These are phyloP conservation scores for Apiotrichum porosum DNA, from an alignment of 1,284 basidiomycete genomes.

Conservation along the genomic window DNA sequence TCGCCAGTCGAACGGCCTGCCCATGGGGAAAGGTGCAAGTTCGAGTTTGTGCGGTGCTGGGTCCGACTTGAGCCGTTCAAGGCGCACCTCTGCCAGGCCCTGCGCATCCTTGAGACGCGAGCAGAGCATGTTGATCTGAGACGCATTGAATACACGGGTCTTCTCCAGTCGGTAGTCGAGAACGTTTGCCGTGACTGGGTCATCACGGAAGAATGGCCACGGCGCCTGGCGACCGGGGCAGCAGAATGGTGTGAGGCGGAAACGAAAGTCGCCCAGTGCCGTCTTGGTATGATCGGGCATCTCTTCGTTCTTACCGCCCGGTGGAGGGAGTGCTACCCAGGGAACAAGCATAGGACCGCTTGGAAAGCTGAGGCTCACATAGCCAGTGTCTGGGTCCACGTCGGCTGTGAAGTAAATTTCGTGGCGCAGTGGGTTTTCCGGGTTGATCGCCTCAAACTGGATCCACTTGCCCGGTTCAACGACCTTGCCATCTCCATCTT, in stretches of 20 bases:
- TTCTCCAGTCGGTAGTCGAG: conserved; percentile 18
- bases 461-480: not conserved
- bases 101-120: conserved; percentile 15
- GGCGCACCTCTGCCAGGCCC: conserved; percentile 9
- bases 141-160: conserved; percentile 19
- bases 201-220: conserved; percentile 34
- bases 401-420: conserved; percentile 6
- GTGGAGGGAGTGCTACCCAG: conserved; percentile 3
- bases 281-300: not conserved
- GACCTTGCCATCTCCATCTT: conserved; percentile 2
- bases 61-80: conserved; percentile 12
- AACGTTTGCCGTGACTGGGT: conserved; percentile 27
- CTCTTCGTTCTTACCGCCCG: not conserved
- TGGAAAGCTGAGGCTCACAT: conserved; percentile 3
- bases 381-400: conserved; percentile 15
- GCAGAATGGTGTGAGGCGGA: conserved; percentile 32
- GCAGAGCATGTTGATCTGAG: conserved; percentile 21
- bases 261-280: not conserved
- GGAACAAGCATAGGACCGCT: conserved; percentile 1
- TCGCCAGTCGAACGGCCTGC: conserved; percentile 24
- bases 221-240: conserved; percentile 23
- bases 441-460: not conserved
- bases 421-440: not conserved
- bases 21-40: conserved; percentile 15
- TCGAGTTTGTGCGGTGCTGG: conserved; percentile 10